Evolutionary conservation across 2,329 filamentous ascomycete genomes (phyloP).

Genomic region (Cordyceps militaris): DNA sequence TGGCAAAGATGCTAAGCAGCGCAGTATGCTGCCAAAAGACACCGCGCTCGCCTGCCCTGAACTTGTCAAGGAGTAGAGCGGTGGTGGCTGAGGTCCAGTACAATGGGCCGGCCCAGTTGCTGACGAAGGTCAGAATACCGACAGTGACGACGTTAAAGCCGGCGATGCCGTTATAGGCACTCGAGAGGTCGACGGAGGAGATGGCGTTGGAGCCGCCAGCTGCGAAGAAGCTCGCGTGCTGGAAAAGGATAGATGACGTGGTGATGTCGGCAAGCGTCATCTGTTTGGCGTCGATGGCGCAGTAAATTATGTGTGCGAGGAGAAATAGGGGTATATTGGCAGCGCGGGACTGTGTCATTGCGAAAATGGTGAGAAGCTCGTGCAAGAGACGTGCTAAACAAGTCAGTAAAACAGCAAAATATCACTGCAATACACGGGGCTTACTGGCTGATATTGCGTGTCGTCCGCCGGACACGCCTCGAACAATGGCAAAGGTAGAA

Average conservation of each 20-base stretch:
- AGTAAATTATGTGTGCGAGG: conserved; percentile 57
- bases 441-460: conserved; percentile 25
- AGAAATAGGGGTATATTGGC: conserved; percentile 83
- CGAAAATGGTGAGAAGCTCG: conserved; percentile 66
- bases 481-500: conserved; percentile 32
- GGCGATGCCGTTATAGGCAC: conserved; percentile 85
- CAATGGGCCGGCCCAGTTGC: conserved; percentile 87
- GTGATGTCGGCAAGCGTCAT: conserved; percentile 54
- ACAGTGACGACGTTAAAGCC: conserved; percentile 77
- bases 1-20: conserved; percentile 63
- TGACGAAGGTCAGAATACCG: conserved; percentile 73
- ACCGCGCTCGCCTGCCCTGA: conserved; percentile 19
- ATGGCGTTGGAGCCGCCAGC: conserved; percentile 91
- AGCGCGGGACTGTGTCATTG: conserved; percentile 78
- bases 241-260: conserved; percentile 65
- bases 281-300: conserved; percentile 35
- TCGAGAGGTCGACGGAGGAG: conserved; percentile 89
- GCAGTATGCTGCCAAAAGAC: conserved; percentile 48
- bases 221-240: conserved; percentile 81
- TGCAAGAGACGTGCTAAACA: conserved; percentile 45
- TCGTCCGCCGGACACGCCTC: conserved; percentile 25
- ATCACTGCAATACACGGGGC: background rate
- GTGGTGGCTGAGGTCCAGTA: conserved; percentile 73
- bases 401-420: background rate
- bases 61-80: conserved; percentile 44